Evolutionary conservation across 177 flowering plant genomes (phyloP), one percentile per base, ranked within the genome.

Genomic region (Vitis hybrid): DNA sequence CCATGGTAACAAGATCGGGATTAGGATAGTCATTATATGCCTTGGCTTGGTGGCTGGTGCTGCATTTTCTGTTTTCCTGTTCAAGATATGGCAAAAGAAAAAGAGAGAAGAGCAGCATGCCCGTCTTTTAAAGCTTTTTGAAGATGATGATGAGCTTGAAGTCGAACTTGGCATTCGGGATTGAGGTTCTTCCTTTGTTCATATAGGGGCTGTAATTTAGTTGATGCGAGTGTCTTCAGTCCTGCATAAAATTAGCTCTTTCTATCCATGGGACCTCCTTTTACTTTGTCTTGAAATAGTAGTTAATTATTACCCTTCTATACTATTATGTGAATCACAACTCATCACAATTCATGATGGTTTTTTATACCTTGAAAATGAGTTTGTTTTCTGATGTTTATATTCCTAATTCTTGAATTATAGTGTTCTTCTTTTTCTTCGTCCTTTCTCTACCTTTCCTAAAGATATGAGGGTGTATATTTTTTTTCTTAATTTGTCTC

Each of bases 111-210:
- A 75, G 71, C 76, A 75, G 50, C 71, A 79, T 56, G 82, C 82
- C 19, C 78, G 82, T 5, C 78, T 79, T 15, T 56, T 79, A 14
- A 79, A 79, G 74, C 66, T 79, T 58, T 79, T 79, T 67, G 82
- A 79, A 76, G 82, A 79, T 62, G 82, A 79, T 67, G 82, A 79
- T 67, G 82, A 79, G 66, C 82, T 79, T 15, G 82, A 79, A 61
- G 77, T 79, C 58, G 82, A 79, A 67, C 82, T 79, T 59, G 82
- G 82, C n/a, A 66, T 79, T 50, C 71, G 76, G 3, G 82, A 79
- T 70, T 79, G 76, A 79, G 8, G n/a, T 26, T 8, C 14, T 29
- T 31, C 18, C 48, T 2, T 76, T 31, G 9, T 66, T 68, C 1
- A 15, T 58, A 4, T 50, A 6, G 39, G 31, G 53, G n/a, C 54